Percentiles rank a stretch among this genome's conserved stretches.
These are phyloP conservation scores for Lathyrus aphaca DNA, from an alignment of 306 rosid species.

Conservation along the genomic window DNA sequence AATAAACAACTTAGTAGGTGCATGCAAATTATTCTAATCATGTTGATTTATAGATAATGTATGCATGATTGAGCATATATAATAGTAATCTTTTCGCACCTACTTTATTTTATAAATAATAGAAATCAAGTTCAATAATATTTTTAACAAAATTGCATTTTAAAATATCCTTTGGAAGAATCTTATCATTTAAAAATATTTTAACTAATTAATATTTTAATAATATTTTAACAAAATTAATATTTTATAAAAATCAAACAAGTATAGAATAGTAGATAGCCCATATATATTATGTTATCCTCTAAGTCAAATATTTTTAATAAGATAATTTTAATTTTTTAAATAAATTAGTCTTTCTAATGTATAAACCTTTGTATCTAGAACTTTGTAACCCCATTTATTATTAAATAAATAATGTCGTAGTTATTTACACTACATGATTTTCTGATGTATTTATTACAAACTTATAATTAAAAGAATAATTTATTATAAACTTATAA, in stretches of 20 bases:
- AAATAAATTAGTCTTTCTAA: no score
- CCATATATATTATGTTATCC: no score
- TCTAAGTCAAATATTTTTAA: no score
- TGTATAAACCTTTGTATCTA: no score
- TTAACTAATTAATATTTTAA: neutral
- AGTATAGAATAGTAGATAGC: neutral
- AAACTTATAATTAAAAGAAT: no score
- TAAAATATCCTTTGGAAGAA: constrained; percentile 13
- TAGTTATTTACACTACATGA: no score
- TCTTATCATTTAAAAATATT: neutral
- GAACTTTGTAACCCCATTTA: no score
- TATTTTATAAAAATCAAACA: neutral
- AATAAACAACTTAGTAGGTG: constrained; percentile 13
- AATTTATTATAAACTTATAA: no score
- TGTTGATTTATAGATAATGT: constrained; percentile 5
- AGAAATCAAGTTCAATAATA: neutral
- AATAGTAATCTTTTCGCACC: constrained; percentile 21
- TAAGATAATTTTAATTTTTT: no score
- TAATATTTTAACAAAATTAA: neutral
- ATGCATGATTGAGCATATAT: constrained; percentile 6
- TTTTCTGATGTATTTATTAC: no score
- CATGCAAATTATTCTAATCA: constrained; percentile 24
- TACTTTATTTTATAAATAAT: constrained; percentile 31
- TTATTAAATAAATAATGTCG: no score
- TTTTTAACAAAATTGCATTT: neutral